Evolutionary conservation across 192 early-diverging fungal species (phyloP), one percentile per base, ranked within the genome.

Genomic region (Coemansia erecta): DNA sequence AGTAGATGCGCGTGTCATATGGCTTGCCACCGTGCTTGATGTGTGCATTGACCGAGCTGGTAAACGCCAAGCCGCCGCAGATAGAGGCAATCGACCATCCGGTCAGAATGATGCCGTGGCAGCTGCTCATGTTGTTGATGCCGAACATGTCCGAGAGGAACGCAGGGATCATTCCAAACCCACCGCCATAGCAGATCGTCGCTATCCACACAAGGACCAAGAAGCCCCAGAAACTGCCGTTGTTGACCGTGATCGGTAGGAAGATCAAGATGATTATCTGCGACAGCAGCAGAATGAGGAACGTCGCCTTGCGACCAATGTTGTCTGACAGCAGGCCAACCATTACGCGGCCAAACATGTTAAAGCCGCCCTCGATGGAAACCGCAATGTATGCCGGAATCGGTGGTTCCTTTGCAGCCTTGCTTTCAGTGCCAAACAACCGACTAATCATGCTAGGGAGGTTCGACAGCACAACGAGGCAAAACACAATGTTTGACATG

Each of bases 61-160:
- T 86, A 69, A 89, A 91, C 28, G 83, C 56, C 58, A 91, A 68
- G 8, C 86, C 87, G 53, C 89, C 89, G 50, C 51, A 77, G 42
- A 91, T 83, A 24, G 85, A 85, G 22, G 83, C 85, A 51, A 85
- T 73, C 15, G 89, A 79, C 89, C 89, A 91, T 21, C 87, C 87
- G 7, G 87, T 88, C 49, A 91, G 73, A 46, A 89, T 82, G 45
- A 91, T 81, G 26, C 89, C 89, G 74, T 91, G 88, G 41, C 86
- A 83, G 43, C 86, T 85, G 31, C 87, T 86, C 31, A 85, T 85
- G 78, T 91, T 91, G 80, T 82, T 82, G 56, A 82, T 78, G 8
- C 87, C 87, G 55, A 87, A 91, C 84, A 87, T 87, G 53, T 91
- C 89, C 42, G 87, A 74, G 4, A 91, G 72, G 70, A 87, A 89